Percentiles rank a stretch among this genome's conserved stretches.
phyloP scores from a whole-genome alignment of 2,329 filamentous ascomycete species.

The Amylocarpus encephaloides region DNA sequence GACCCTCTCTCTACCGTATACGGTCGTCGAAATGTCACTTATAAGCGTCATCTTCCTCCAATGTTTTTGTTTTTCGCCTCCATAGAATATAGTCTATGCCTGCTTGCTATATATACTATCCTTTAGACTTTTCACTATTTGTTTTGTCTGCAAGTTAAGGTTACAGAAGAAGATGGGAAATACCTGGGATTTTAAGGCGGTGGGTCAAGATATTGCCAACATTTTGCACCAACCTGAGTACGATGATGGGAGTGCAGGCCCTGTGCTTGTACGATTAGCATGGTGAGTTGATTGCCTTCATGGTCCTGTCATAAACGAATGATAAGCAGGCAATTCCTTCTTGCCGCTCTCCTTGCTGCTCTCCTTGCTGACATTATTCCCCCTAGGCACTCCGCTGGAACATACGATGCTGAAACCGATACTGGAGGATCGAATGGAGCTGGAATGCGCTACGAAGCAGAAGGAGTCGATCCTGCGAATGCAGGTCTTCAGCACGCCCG shows the following conservation, averaged over 20 bases:
- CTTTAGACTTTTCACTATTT: conserved; percentile 4
- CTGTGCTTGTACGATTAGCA: conserved; percentile 56
- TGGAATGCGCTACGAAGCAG: conserved; percentile 58
- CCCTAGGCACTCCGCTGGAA: conserved; percentile 54
- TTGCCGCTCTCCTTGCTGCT: conserved; percentile 3
- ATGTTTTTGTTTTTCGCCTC: conserved; percentile 4
- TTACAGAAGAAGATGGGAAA: conserved; percentile 31
- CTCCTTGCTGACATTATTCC: conserved; percentile 5
- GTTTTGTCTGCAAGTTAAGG: not conserved
- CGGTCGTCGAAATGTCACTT: conserved; percentile 8
- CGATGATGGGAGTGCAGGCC: conserved; percentile 58
- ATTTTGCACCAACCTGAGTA: conserved; percentile 55
- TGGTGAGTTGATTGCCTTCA: conserved; percentile 39
- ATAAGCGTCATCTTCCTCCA: conserved; percentile 4
- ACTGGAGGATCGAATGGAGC: conserved; percentile 60
- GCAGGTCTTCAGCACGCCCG: conserved; percentile 58
- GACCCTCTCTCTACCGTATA: conserved; percentile 12
- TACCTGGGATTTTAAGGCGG: conserved; percentile 59
- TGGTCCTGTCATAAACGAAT: not conserved
- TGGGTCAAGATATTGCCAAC: conserved; percentile 46
- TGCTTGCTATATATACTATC: conserved; percentile 9
- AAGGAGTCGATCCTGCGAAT: conserved; percentile 59
- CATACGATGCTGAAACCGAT: conserved; percentile 51
- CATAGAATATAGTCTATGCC: conserved; percentile 3
- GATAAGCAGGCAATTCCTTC: not conserved